Percentiles rank a stretch among this genome's conserved stretches.
phyloP scores from a whole-genome alignment of 495 filamentous ascomycete species.

The Xylaria castorea region DNA sequence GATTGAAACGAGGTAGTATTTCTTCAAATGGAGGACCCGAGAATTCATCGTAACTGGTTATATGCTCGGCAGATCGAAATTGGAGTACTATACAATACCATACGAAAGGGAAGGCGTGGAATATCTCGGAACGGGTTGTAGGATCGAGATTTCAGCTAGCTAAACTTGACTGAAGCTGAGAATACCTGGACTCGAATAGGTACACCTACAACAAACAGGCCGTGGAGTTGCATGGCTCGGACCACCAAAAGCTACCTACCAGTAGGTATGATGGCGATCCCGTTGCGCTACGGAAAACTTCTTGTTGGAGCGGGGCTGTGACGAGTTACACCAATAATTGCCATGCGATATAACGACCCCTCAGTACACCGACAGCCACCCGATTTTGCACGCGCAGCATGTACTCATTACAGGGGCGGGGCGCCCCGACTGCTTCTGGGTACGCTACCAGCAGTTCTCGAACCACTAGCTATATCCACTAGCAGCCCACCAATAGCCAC shows the following conservation, averaged over 20 bases:
- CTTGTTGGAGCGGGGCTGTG: constrained; percentile 14
- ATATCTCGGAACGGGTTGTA: constrained; percentile 1
- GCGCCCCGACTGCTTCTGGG: background rate
- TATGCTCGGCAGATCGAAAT: constrained; percentile 15
- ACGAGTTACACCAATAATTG: constrained; percentile 20
- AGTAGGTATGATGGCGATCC: constrained; percentile 9
- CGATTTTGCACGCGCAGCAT: background rate
- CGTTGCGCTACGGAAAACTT: constrained; percentile 5
- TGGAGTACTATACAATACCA: constrained; percentile 6
- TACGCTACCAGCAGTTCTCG: constrained; percentile 5
- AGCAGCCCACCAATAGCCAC: constrained; percentile 1
- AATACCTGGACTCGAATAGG: background rate
- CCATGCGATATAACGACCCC: constrained; percentile 18
- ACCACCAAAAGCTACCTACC: background rate
- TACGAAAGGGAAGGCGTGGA: background rate
- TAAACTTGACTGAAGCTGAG: background rate
- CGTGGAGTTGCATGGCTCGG: background rate
- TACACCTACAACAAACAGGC: background rate
- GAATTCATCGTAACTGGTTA: background rate
- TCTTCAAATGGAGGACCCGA: background rate
- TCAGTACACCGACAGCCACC: constrained; percentile 14
- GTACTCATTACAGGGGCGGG: background rate
- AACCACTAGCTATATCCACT: constrained; percentile 17
- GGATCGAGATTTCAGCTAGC: background rate
- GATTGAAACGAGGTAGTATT: background rate